Percentiles rank a stretch among this genome's conserved stretches.
phyloP scores from a whole-genome alignment of 1,284 basidiomycete genomes.

The Heterobasidion parviporum region DNA sequence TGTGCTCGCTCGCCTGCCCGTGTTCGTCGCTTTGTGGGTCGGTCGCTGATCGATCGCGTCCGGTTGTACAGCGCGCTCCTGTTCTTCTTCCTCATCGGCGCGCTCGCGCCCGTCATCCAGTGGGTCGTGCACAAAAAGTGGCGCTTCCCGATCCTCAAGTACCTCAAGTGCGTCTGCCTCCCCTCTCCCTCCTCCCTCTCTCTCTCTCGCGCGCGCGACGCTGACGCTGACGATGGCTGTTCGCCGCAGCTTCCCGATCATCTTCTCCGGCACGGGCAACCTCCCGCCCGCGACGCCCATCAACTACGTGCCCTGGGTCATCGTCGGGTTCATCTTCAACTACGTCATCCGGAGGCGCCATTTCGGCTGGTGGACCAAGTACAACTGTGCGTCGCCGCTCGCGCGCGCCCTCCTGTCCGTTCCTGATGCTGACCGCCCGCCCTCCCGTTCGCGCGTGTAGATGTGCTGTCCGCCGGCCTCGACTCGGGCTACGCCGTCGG shows the following conservation, averaged over 20 bases:
- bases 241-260: slow-evolving; percentile 28
- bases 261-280: slow-evolving; percentile 36
- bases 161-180: slow-evolving; percentile 15
- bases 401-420: not conserved
- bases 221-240: not conserved
- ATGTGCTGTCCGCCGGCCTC: slow-evolving; percentile 51
- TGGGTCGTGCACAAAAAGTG: slow-evolving; percentile 28
- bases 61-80: slow-evolving; percentile 14
- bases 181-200: not conserved
- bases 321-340: slow-evolving; percentile 41
- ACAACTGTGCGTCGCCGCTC: slow-evolving; percentile 24
- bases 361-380: slow-evolving; percentile 45
- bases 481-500: slow-evolving; percentile 55
- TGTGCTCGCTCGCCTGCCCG: not conserved
- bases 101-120: slow-evolving; percentile 29
- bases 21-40: not conserved
- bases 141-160: slow-evolving; percentile 14
- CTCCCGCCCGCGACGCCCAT: slow-evolving; percentile 39
- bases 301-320: slow-evolving; percentile 34
- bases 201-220: not conserved
- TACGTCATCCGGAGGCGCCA: slow-evolving; percentile 34
- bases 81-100: slow-evolving; percentile 50
- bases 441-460: slow-evolving; percentile 11
- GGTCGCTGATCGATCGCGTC: not conserved
- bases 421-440: not conserved